Percentiles rank a stretch among this genome's conserved stretches.
Evolutionary conservation across 2,329 filamentous ascomycete genomes (phyloP).

Genomic region (Hypoxylon sp.): DNA sequence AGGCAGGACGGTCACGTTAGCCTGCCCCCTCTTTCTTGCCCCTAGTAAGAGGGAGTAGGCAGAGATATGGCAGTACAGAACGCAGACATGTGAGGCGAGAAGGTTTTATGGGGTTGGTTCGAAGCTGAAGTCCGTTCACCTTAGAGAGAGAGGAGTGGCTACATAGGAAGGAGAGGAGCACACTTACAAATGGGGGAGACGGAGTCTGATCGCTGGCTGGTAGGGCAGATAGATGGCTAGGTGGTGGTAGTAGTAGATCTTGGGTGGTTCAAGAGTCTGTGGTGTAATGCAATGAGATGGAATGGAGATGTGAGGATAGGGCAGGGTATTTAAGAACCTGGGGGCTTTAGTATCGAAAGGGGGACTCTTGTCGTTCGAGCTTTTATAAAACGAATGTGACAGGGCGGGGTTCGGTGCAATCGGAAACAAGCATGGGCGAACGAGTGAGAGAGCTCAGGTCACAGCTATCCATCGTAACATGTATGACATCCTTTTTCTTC

Average conservation of each 20-base stretch:
- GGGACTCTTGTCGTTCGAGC: conserved; percentile 20
- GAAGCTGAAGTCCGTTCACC: neutral
- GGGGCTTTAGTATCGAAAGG: conserved; percentile 4
- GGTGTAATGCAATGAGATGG: conserved; percentile 22
- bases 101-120: conserved; percentile 23
- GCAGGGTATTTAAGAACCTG: conserved; percentile 26
- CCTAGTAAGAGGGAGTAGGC: neutral
- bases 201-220: conserved; percentile 19
- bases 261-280: conserved; percentile 10
- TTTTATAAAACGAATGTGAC: conserved; percentile 29
- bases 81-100: conserved; percentile 9
- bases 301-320: conserved; percentile 35
- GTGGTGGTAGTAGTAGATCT: conserved; percentile 7
- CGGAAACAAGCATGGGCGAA: conserved; percentile 17
- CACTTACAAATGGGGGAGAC: conserved; percentile 19
- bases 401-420: conserved; percentile 37
- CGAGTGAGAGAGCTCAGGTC: conserved; percentile 2
- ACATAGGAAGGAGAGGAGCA: conserved; percentile 16
- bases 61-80: neutral
- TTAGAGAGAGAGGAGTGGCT: conserved; percentile 12
- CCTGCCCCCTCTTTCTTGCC: conserved; percentile 10
- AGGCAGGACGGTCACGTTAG: neutral
- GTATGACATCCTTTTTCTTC: conserved; percentile 18
- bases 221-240: conserved; percentile 5
- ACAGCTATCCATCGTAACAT: conserved; percentile 6